phyloP scores from a whole-genome alignment of 495 filamentous ascomycete genomes.

The Hypoxylon subgilvum region DNA sequence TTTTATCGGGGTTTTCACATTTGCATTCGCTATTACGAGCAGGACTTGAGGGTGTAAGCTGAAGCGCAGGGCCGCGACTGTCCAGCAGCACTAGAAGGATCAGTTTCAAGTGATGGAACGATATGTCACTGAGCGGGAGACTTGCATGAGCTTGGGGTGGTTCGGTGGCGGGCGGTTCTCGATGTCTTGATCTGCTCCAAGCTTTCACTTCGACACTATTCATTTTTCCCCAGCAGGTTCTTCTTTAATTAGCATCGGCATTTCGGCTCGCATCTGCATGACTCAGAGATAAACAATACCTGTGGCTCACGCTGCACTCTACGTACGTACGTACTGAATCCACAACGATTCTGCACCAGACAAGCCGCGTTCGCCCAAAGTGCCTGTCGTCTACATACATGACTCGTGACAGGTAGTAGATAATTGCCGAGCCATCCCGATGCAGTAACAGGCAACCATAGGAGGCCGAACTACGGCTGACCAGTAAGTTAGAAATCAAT shows the following conservation, averaged over 20 bases:
- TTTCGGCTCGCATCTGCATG: constrained; percentile 39
- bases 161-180: constrained; percentile 26
- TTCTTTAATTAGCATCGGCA: constrained; percentile 40
- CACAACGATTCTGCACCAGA: constrained; percentile 22
- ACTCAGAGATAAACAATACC: constrained; percentile 44
- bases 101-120: constrained; percentile 28
- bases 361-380: background rate
- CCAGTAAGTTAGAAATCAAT: constrained; percentile 17
- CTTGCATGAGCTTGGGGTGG: constrained; percentile 23
- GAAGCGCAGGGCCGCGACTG: constrained; percentile 37
- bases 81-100: constrained; percentile 38
- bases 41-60: constrained; percentile 35
- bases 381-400: no score
- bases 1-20: constrained; percentile 27
- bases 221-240: constrained; percentile 24
- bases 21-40: constrained; percentile 36
- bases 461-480: constrained; percentile 16
- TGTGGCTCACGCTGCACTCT: constrained; percentile 42
- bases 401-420: background rate
- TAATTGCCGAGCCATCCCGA: constrained; percentile 2
- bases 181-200: constrained; percentile 30
- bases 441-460: background rate
- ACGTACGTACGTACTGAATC: constrained; percentile 36
- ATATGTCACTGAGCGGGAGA: constrained; percentile 17
- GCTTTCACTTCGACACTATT: constrained; percentile 28